Evolutionary conservation across 1,139 yeast genomes (phyloP).

Genomic region (Lodderomyces parapsilosis): DNA sequence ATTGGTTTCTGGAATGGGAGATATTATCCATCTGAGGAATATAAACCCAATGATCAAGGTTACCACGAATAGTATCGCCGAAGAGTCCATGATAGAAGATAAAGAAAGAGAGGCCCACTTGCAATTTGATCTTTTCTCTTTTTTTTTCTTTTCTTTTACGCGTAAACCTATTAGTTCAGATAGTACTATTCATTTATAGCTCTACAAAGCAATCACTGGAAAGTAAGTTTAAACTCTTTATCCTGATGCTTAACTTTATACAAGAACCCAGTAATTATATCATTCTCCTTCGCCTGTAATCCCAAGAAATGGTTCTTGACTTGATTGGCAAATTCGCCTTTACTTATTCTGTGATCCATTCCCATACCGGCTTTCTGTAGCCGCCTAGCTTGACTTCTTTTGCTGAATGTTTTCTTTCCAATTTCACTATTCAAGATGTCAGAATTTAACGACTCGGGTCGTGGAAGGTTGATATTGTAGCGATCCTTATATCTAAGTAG

Average conservation of each 20-base stretch:
- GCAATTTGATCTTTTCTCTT: no score
- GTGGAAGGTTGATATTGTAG: slow-evolving; percentile 50
- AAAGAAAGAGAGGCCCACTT: no score
- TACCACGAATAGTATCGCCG: slow-evolving; percentile 51
- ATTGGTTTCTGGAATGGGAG: slow-evolving; percentile 47
- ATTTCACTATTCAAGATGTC: slow-evolving; percentile 59
- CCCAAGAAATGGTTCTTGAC: slow-evolving; percentile 63
- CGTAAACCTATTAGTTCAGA: not conserved
- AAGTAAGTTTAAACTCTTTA: slow-evolving; percentile 42
- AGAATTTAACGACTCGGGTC: slow-evolving; percentile 56
- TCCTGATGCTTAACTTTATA: slow-evolving; percentile 72
- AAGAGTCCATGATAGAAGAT: slow-evolving; percentile 46
- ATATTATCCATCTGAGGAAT: slow-evolving; percentile 59
- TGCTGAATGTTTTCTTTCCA: slow-evolving; percentile 61
- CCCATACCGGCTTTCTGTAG: slow-evolving; percentile 2
- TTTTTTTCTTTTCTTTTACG: not conserved
- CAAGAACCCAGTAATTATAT: slow-evolving; percentile 72
- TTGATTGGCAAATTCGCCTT: slow-evolving; percentile 52
- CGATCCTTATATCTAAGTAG: slow-evolving; percentile 58
- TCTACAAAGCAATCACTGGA: slow-evolving; percentile 12
- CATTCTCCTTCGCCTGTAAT: slow-evolving; percentile 71
- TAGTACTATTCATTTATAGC: not conserved
- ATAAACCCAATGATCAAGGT: slow-evolving; percentile 52
- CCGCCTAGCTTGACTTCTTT: slow-evolving; percentile 25
- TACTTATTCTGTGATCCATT: slow-evolving; percentile 39